Evolutionary conservation across 805 yeast genomes (phyloP).

Genomic region (Barnettozyma populi): DNA sequence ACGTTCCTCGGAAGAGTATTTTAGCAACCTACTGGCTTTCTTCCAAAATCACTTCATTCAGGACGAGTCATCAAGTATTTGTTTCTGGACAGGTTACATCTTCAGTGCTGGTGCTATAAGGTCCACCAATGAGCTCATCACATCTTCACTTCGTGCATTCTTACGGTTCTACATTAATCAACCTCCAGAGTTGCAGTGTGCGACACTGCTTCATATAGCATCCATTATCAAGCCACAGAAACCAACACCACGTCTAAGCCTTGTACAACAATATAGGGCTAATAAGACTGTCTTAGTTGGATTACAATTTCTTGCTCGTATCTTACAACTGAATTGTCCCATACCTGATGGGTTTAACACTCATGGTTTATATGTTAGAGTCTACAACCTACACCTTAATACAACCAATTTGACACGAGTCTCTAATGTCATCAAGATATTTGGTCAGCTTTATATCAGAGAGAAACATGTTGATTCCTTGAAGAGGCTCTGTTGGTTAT

Average conservation of each 20-base stretch:
- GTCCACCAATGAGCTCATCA: constrained; percentile 41
- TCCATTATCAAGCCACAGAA: constrained; percentile 25
- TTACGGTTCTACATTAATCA: constrained; percentile 24
- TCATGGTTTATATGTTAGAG: constrained; percentile 37
- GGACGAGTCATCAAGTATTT: constrained; percentile 17
- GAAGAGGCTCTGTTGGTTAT: constrained; percentile 24
- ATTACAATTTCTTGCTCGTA: constrained; percentile 21
- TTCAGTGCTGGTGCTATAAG: constrained; percentile 54
- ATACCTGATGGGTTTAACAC: constrained; percentile 22
- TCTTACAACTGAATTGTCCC: constrained; percentile 16
- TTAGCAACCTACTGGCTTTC: constrained; percentile 20
- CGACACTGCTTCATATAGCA: constrained; percentile 23
- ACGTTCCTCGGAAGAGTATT: constrained; percentile 25
- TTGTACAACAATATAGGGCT: constrained; percentile 11
- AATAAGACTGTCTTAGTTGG: constrained; percentile 20
- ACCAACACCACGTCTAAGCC: background rate
- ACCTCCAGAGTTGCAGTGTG: constrained; percentile 8
- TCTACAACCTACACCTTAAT: constrained; percentile 53
- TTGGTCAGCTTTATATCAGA: constrained; percentile 33
- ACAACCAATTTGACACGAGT: constrained; percentile 37
- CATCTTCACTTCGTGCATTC: constrained; percentile 37
- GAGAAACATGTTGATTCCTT: constrained; percentile 16
- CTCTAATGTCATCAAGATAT: constrained; percentile 35
- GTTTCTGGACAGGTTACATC: constrained; percentile 52
- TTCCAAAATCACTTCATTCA: constrained; percentile 16